Evolutionary conservation across 257 asterid species (phyloP).

Genomic region (Solanum commersonii): DNA sequence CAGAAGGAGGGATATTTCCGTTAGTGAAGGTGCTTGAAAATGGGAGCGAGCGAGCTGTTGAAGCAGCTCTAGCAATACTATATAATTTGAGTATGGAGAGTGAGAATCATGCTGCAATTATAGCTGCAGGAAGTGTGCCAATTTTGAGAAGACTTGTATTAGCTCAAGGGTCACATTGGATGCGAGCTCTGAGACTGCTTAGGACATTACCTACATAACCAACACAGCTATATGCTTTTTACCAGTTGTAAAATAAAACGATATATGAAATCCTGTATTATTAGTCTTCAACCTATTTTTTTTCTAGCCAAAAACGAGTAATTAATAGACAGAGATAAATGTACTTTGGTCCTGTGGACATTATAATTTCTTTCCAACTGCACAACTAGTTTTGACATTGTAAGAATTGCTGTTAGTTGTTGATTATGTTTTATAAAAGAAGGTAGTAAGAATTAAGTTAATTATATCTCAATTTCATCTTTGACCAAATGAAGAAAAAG

Average conservation of each 20-base stretch:
- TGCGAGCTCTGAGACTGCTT: constrained; percentile 59
- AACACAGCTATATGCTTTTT: neutral
- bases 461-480: neutral
- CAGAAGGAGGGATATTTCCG: constrained; percentile 54
- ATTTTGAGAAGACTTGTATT: constrained; percentile 54
- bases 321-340: neutral
- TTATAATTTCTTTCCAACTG: neutral
- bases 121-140: constrained; percentile 75
- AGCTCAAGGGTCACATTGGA: constrained; percentile 50
- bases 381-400: neutral
- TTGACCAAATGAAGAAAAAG: neutral
- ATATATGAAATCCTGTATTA: neutral
- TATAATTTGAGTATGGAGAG: constrained; percentile 68
- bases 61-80: constrained; percentile 54
- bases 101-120: constrained; percentile 66
- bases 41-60: constrained; percentile 43
- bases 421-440: neutral
- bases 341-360: neutral
- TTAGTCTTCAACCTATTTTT: neutral
- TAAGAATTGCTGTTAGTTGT: neutral
- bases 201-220: constrained; percentile 54
- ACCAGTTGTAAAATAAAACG: neutral
- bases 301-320: neutral
- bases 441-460: neutral
- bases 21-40: constrained; percentile 56